Percentiles rank a stretch among this genome's conserved stretches.
Conservation (phyloP, 2,329 filamentous ascomycete genomes). For the Fusarium verrucosum region DNA sequence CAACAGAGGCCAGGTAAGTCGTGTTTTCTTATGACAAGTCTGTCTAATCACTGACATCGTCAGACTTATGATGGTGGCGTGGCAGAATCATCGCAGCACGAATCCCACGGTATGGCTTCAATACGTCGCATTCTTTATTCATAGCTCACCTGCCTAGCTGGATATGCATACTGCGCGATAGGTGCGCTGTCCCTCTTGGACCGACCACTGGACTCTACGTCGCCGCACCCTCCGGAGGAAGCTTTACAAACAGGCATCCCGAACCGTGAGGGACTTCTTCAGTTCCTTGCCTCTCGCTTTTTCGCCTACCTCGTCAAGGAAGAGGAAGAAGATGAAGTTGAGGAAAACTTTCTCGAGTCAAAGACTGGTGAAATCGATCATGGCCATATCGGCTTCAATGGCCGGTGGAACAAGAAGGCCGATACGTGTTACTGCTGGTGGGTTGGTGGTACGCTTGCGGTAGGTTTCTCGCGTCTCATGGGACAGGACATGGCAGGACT, state of each 20-base stretch:
- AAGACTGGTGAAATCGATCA: conserved; percentile 48
- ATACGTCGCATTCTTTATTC: not conserved
- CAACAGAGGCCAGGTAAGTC: conserved; percentile 63
- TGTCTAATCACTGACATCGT: conserved; percentile 25
- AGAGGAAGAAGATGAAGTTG: conserved; percentile 58
- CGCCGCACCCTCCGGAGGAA: conserved; percentile 23
- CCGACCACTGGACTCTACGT: conserved; percentile 57
- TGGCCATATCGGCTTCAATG: conserved; percentile 81
- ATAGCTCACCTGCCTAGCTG: conserved; percentile 62
- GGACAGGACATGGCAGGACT: not conserved
- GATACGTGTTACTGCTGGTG: conserved; percentile 98
- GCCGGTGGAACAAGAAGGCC: conserved; percentile 86
- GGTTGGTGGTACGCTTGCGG: conserved; percentile 73
- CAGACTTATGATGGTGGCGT: conserved; percentile 88
- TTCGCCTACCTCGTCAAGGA: conserved; percentile 64
- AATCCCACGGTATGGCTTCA: conserved; percentile 75
- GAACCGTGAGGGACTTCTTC: conserved; percentile 47
- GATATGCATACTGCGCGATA: conserved; percentile 90
- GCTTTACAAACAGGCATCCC: conserved; percentile 51
- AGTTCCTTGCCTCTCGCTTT: conserved; percentile 73
- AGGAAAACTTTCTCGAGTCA: conserved; percentile 51
- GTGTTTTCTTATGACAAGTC: not conserved
- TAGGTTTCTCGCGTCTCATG: conserved; percentile 37
- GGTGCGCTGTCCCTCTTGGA: conserved; percentile 80
- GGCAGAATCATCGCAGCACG: conserved; percentile 78